phyloP scores from a whole-genome alignment of 495 filamentous ascomycete genomes.

The Tuber calosporum region DNA sequence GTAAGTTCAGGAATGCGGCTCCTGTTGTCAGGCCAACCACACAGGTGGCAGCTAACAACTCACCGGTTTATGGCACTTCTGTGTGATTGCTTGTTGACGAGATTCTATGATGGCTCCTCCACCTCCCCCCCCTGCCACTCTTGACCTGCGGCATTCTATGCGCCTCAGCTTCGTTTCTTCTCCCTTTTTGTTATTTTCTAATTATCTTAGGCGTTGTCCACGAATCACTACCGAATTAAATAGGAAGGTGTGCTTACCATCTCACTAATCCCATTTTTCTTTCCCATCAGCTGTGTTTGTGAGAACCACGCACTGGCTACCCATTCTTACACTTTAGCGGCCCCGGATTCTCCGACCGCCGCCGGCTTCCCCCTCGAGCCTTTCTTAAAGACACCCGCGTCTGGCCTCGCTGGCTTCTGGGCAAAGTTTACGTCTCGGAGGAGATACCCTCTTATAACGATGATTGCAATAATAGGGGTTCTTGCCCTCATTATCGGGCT shows the following conservation, averaged over 20 bases:
- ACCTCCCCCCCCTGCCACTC: background rate
- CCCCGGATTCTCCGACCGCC: background rate
- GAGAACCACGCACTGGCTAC: background rate
- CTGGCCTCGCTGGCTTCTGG: background rate
- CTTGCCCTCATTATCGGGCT: background rate
- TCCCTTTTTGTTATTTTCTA: background rate
- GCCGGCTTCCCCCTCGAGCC: background rate
- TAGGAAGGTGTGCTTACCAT: background rate
- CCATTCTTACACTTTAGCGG: background rate
- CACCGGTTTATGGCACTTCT: background rate
- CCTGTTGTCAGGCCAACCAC: background rate
- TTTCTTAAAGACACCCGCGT: background rate
- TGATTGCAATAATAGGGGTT: background rate
- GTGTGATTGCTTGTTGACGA: background rate
- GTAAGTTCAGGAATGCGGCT: background rate
- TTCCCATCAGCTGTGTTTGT: background rate
- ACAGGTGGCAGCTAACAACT: background rate
- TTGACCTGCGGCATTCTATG: background rate
- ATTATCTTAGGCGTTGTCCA: background rate
- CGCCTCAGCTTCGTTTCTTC: background rate
- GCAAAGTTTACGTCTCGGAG: constrained; percentile 1
- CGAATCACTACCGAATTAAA: background rate
- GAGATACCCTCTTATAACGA: background rate
- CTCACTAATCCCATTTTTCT: background rate
- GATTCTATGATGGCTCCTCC: background rate